Evolutionary conservation across 2,329 filamentous ascomycete species (phyloP).

Genomic region (Grosmannia clavigera): DNA sequence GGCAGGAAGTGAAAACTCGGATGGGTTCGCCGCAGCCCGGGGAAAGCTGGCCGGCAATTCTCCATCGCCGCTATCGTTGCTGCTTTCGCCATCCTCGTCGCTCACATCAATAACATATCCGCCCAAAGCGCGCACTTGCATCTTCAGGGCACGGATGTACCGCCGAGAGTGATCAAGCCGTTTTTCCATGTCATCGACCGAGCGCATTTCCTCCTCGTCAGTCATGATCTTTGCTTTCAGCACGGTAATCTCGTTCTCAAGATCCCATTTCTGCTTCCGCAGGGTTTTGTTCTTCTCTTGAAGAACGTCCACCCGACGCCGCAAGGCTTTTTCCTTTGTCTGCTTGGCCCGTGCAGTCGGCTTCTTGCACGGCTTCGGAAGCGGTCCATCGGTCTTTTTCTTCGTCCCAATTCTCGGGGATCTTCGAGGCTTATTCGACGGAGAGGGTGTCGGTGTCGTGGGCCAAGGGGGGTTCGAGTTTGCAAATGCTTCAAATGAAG

Average conservation of each 20-base stretch:
- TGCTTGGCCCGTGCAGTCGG: neutral
- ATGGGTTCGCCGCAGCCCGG: neutral
- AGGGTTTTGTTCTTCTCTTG: neutral
- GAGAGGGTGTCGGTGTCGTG: neutral
- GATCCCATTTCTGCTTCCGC: neutral
- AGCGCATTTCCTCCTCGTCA: neutral
- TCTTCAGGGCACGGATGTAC: constrained; percentile 1
- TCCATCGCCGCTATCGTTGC: neutral
- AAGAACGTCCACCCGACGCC: neutral
- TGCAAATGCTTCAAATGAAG: neutral
- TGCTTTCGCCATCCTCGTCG: neutral
- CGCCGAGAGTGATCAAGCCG: neutral
- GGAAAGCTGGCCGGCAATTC: neutral
- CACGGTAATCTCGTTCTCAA: neutral
- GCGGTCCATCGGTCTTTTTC: neutral
- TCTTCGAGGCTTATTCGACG: neutral
- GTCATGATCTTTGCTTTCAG: neutral
- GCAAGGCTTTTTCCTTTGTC: neutral
- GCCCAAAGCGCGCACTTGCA: constrained; percentile 1
- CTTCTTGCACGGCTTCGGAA: neutral
- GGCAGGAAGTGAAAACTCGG: neutral
- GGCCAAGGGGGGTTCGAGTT: neutral
- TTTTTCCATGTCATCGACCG: neutral
- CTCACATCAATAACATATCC: neutral
- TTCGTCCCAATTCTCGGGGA: neutral